Evolutionary conservation across 208 protist genomes (phyloP), one percentile per base, ranked within the genome.

Genomic region (Leishmania arabica): DNA sequence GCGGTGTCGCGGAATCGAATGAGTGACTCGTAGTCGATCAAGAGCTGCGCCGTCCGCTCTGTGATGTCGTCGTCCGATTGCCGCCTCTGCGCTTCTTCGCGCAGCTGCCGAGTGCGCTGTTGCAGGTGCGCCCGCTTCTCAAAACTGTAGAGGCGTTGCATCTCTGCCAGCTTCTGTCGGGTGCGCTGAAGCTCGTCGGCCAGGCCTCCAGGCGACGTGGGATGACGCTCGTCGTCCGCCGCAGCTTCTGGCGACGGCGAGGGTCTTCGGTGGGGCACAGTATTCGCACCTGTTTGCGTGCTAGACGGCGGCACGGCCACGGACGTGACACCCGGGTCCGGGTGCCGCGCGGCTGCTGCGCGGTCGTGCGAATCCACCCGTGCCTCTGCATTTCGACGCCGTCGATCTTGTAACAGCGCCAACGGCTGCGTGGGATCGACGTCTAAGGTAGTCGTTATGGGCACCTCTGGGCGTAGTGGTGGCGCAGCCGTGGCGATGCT

Each of bases 101-200:
- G 77, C n/a, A 86, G 77, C 47, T 86, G 82, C 11, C n/a, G 82
- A 3, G 82, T 71, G 66, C 82, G 82, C 73, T 81, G 70, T 78
- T 76, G 78, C 65, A 86, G 73, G 31, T 86, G 82, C 5, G 82
- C 77, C 24, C 54, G 58, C 56, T 82, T 86, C 40, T 86, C 82
- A 58, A 75, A 86, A 31, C 27, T 65, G 40, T 80, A 86, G 64
- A 78, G 82, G 34, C 78, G 78, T 64, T 82, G 77, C n/a, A 86
- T 17, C 27, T 86, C 82, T 11, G 74, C 79, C n/a, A 82, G 76
- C 47, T 86, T 70, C 42, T 70, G 72, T 4, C 74, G 82, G 1
- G 73, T 82, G 62, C 64, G 73, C 40, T 65, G 51, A 56, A 86
- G 82, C 73, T 86, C 73, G 8, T 77, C 76, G n/a, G 42, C 76